phyloP scores from a whole-genome alignment of 139 green algal species.

The Tetratostichococcus sp. region DNA sequence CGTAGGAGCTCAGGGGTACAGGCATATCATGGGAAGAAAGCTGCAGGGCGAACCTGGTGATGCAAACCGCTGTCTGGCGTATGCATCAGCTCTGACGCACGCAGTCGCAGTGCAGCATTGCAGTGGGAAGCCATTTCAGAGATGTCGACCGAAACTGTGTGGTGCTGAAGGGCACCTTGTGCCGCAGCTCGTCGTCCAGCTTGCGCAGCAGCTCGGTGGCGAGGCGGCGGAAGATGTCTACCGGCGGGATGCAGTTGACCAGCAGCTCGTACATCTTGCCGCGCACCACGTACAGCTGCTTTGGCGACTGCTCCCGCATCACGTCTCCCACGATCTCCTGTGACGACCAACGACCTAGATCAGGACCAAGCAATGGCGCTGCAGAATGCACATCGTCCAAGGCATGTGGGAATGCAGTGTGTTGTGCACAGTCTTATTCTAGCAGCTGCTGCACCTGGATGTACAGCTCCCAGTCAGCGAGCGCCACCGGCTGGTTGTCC shows the following conservation, averaged over 20 bases:
- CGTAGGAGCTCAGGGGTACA: too few relatives aligned
- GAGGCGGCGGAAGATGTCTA: conserved; percentile 62
- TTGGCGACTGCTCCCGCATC: conserved; percentile 86
- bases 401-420: too few relatives aligned
- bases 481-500: conserved; percentile 46
- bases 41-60: too few relatives aligned
- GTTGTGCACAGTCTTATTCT: too few relatives aligned
- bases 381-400: too few relatives aligned
- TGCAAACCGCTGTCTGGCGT: too few relatives aligned
- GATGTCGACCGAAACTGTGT: too few relatives aligned
- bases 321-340: conserved; percentile 78
- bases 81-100: too few relatives aligned
- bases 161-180: conserved; percentile 33
- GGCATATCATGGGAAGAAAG: too few relatives aligned
- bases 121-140: neutral
- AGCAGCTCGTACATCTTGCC: conserved; percentile 96
- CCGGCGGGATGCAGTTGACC: conserved; percentile 91
- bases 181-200: conserved; percentile 87
- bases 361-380: too few relatives aligned
- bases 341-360: too few relatives aligned
- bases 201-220: conserved; percentile 77
- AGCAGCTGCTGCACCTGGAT: conserved; percentile 63
- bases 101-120: neutral
- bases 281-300: conserved; percentile 71
- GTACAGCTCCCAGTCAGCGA: conserved; percentile 94